Base-by-base conservation (phyloP, 768 basidiomycete species). In the Boletus sp. region DNA sequence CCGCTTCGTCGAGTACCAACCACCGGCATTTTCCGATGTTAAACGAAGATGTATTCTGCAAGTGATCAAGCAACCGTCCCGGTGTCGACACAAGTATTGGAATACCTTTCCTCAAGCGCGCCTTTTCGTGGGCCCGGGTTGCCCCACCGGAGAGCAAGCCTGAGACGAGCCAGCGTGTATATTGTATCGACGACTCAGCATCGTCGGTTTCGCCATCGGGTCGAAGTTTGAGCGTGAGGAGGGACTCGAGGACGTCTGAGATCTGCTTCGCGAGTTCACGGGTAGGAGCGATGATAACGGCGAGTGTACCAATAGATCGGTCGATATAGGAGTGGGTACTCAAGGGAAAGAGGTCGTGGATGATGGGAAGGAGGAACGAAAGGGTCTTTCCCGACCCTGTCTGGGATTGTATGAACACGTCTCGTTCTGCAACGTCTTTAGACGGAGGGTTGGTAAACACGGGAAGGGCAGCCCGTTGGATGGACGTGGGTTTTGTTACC, bases 361-460 rank as follows among this genome's bases (percentile, higher is more conserved):
- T 82, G 70, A 98, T 93, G 27, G 96, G 96, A 11, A 98, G 83
- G 23, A 98, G 82, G 75, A 90, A 98, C 4, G 94, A 83, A 23
- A 98, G 75, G 0, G 95, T 98, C 74, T 98, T 98, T 66, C 96
- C 96, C 0, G 95, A 98, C 51, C 96, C 96, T 9, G 96, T 98
- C 69, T 98, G 94, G 13, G 93, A 91, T 70, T 97, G 95, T 52
- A 98, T 90, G 70, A 97, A 95, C 14, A 90, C 82, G 70, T 96
- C 93, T 55, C 88, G 78, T 46, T 75, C 74, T 45, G 62, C 57
- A 55, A 71, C 72, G 57, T 69, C 74, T 27, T 71, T 60, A 0
- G 77, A 69, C 8, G 66, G 55, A 8, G 71, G 63, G 37, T 68
- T 72, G 4, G 90, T 79, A 40, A 98, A 77, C n/a, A 85, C 70